Conservation (phyloP, 768 basidiomycete species). For the Auricularia cornea region DNA sequence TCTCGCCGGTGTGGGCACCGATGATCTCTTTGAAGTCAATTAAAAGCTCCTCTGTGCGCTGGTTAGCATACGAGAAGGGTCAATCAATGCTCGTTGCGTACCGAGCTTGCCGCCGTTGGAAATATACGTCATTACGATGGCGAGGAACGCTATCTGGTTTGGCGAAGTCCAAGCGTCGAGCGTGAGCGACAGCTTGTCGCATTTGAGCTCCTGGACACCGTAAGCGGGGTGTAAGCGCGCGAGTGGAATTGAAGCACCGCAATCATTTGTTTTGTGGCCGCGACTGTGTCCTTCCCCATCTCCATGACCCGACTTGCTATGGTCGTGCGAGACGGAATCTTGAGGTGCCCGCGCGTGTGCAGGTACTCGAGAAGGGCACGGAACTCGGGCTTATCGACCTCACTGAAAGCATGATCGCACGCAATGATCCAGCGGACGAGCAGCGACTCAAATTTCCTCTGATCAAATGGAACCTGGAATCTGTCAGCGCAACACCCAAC, state of each 20-base stretch:
- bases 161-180: constrained; percentile 21
- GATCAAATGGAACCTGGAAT: constrained; percentile 10
- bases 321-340: constrained; percentile 5
- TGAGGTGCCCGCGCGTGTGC: constrained; percentile 2
- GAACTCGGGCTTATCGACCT: constrained; percentile 15
- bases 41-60: no score
- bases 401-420: constrained; percentile 16
- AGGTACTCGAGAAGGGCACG: constrained; percentile 11
- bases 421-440: constrained; percentile 10
- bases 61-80: neutral
- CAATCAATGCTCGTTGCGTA: neutral
- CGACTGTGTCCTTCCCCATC: constrained; percentile 10
- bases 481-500: no score
- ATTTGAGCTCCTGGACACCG: constrained; percentile 10
- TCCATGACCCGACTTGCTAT: constrained; percentile 11
- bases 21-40: constrained; percentile 30
- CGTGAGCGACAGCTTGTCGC: constrained; percentile 13
- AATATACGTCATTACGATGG: constrained; percentile 18
- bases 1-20: constrained; percentile 27
- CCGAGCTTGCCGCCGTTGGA: constrained; percentile 16
- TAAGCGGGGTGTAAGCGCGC: no score
- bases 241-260: constrained; percentile 3
- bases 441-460: constrained; percentile 6
- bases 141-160: constrained; percentile 19
- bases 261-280: constrained; percentile 10